Conservation (phyloP, 2,329 filamentous ascomycete species). For the Fusarium sp. region DNA sequence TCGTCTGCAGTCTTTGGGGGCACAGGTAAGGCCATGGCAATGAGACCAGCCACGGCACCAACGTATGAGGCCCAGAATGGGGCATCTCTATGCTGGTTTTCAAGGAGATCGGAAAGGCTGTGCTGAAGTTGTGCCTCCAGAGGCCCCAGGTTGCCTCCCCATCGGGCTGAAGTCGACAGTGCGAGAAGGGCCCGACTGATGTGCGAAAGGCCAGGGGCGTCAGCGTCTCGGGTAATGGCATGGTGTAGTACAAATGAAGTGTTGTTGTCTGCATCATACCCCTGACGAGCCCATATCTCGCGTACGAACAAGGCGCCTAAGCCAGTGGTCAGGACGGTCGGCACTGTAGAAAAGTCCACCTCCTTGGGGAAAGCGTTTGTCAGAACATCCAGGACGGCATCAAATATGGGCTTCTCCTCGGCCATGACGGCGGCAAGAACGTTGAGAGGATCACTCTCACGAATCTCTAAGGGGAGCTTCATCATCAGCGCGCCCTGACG, state of each 20-base stretch:
- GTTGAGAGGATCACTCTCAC: constrained; percentile 70
- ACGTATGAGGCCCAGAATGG: constrained; percentile 63
- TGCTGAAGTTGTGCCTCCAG: constrained; percentile 55
- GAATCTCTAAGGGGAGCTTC: constrained; percentile 65
- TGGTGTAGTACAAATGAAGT: constrained; percentile 75
- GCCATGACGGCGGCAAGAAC: constrained; percentile 44
- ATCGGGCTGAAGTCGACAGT: constrained; percentile 75
- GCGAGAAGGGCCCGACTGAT: constrained; percentile 73
- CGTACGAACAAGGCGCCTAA: constrained; percentile 56
- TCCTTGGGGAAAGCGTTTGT: constrained; percentile 53
- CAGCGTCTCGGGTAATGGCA: constrained; percentile 72
- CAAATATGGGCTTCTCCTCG: constrained; percentile 45
- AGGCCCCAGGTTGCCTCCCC: constrained; percentile 68
- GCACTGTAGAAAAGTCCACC: constrained; percentile 47
- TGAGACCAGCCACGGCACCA: constrained; percentile 56
- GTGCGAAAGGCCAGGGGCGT: constrained; percentile 77
- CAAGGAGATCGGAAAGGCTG: constrained; percentile 54
- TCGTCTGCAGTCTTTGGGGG: constrained; percentile 50
- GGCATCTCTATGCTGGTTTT: constrained; percentile 49
- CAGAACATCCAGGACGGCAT: constrained; percentile 51
- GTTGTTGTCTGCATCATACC: constrained; percentile 60
- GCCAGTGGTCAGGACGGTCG: constrained; percentile 54
- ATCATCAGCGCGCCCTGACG: constrained; percentile 83
- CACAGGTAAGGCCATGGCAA: constrained; percentile 54
- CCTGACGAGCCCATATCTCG: constrained; percentile 61